Percentiles rank a stretch among this genome's conserved stretches.
Conservation (phyloP, 805 yeast species). For the Geotrichum ghanense region DNA sequence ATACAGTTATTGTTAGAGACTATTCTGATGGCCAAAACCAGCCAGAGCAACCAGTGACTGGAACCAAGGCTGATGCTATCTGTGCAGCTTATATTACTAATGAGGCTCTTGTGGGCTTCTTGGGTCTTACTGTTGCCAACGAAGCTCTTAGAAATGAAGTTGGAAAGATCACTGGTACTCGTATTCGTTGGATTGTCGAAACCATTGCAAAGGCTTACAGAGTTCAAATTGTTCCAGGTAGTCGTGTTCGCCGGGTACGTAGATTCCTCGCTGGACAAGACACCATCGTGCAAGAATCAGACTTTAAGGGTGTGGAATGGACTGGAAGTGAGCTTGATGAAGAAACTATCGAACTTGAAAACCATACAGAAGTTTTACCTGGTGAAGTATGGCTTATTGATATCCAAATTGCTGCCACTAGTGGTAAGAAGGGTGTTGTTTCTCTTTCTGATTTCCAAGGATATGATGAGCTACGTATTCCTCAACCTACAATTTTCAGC, state of each 20-base stretch:
- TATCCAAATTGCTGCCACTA: conserved; percentile 64
- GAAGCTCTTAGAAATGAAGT: conserved; percentile 24
- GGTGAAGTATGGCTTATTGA: conserved; percentile 88
- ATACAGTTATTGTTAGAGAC: conserved; percentile 59
- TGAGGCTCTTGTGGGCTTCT: conserved; percentile 69
- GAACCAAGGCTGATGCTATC: conserved; percentile 77
- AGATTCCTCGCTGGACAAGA: conserved; percentile 94
- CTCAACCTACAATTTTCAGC: conserved; percentile 46
- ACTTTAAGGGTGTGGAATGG: conserved; percentile 72
- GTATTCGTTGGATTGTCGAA: conserved; percentile 69
- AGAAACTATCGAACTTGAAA: conserved; percentile 23
- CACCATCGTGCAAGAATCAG: conserved; percentile 86
- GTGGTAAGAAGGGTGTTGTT: conserved; percentile 25
- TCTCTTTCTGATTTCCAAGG: conserved; percentile 21
- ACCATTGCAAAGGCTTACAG: conserved; percentile 75
- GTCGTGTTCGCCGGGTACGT: conserved; percentile 82
- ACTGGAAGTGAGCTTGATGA: conserved; percentile 16
- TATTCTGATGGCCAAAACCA: conserved; percentile 45
- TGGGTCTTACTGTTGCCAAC: conserved; percentile 65
- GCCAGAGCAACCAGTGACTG: conserved; percentile 71
- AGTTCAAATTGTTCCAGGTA: conserved; percentile 84
- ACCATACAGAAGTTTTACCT: conserved; percentile 57
- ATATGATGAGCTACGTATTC: conserved; percentile 16
- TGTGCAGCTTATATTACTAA: conserved; percentile 84
- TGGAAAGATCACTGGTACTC: conserved; percentile 46